phyloP scores from a whole-genome alignment of 352 stramenopile genomes.

The Aphanomyces invadans region DNA sequence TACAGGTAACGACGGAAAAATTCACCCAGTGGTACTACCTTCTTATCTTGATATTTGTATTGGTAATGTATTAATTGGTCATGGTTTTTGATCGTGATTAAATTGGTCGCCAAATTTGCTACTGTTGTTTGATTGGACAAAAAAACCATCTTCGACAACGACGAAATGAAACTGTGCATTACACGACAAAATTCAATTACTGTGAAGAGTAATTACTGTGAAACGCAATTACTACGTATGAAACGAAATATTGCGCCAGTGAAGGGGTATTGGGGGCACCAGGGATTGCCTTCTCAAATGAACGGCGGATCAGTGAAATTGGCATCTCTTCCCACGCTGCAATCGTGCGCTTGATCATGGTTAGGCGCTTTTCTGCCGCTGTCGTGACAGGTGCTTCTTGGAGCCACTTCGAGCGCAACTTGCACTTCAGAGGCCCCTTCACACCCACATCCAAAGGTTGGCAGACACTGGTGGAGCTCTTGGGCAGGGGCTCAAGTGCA shows the following conservation, averaged over 20 bases:
- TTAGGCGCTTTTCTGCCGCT: background rate
- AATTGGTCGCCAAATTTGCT: background rate
- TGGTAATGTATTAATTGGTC: background rate
- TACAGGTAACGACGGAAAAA: conserved; percentile 10
- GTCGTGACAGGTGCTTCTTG: background rate
- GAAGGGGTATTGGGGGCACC: no score
- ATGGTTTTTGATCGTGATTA: background rate
- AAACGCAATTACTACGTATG: no score
- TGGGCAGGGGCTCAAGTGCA: background rate
- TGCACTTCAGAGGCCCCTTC: conserved; percentile 9
- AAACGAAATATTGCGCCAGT: no score
- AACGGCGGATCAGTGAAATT: background rate
- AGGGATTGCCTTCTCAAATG: background rate
- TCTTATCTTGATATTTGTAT: background rate
- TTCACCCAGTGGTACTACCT: background rate
- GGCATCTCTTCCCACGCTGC: background rate
- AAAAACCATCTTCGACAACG: background rate
- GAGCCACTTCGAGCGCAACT: conserved; percentile 6
- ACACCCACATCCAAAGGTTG: conserved; percentile 8
- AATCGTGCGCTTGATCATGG: conserved; percentile 5
- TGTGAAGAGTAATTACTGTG: no score
- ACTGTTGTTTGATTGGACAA: background rate
- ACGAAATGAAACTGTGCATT: background rate
- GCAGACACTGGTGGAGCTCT: conserved; percentile 1
- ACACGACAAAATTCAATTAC: no score